These are phyloP conservation scores for Odontarrhena argentea DNA, from an alignment of 345 rosid species.

Conservation along the genomic window DNA sequence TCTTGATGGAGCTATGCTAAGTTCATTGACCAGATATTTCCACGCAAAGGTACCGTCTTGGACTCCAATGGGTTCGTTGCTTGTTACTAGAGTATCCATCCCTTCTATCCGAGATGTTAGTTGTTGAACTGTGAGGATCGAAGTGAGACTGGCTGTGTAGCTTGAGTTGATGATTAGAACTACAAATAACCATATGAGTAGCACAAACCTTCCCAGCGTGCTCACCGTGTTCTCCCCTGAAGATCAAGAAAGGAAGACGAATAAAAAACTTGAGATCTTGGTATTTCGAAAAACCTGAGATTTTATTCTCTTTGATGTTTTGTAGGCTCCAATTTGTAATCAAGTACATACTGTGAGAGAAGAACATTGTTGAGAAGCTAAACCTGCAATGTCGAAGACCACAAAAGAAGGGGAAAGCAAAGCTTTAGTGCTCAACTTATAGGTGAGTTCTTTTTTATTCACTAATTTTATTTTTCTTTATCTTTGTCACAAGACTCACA, in stretches of 20 bases:
- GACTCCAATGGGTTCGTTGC: slow-evolving; percentile 73
- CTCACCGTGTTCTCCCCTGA: slow-evolving; percentile 91
- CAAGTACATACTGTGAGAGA: slow-evolving; percentile 82
- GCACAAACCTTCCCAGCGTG: slow-evolving; percentile 76
- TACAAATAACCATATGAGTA: slow-evolving; percentile 89
- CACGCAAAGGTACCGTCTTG: slow-evolving; percentile 87
- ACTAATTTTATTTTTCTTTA: not conserved
- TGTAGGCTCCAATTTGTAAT: slow-evolving; percentile 2
- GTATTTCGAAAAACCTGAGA: not conserved
- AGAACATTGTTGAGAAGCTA: slow-evolving; percentile 99
- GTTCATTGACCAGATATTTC: slow-evolving; percentile 82
- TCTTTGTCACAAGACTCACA: not conserved
- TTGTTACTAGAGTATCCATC: slow-evolving; percentile 67
- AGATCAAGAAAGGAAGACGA: slow-evolving; percentile 22
- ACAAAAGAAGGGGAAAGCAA: slow-evolving; percentile 17
- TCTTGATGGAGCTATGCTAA: slow-evolving; percentile 73
- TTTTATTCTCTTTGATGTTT: slow-evolving; percentile 6
- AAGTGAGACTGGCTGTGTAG: slow-evolving; percentile 94
- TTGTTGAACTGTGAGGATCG: slow-evolving; percentile 91
- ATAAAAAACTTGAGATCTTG: slow-evolving; percentile 16
- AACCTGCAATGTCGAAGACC: slow-evolving; percentile 69
- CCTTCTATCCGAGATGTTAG: slow-evolving; percentile 77
- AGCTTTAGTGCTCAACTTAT: slow-evolving; percentile 23
- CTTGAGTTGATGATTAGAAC: slow-evolving; percentile 95
- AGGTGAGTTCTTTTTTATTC: not conserved